Evolutionary conservation across 2,329 filamentous ascomycete species (phyloP).

Genomic region (Paracoccidioides lutzii): DNA sequence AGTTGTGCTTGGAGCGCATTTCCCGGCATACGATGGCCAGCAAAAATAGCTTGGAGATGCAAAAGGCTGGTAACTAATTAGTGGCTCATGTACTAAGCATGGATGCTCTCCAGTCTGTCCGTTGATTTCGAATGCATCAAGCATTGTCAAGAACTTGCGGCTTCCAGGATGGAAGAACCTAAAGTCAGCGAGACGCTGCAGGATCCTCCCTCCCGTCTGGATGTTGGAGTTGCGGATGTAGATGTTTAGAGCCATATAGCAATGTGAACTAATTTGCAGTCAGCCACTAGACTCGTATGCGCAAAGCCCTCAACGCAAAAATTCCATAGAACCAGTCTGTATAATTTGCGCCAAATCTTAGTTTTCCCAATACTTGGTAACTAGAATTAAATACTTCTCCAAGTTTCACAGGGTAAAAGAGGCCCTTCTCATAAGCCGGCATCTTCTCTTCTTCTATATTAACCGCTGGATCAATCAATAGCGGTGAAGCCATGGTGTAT

Average conservation of each 20-base stretch:
- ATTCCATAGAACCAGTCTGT: too few relatives aligned
- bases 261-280: too few relatives aligned
- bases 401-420: constrained; percentile 7
- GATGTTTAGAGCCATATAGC: constrained; percentile 6
- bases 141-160: constrained; percentile 3
- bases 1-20: constrained; percentile 4
- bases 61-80: constrained; percentile 1
- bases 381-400: constrained; percentile 5
- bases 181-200: neutral
- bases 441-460: constrained; percentile 8
- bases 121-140: constrained; percentile 3
- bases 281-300: too few relatives aligned
- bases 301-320: too few relatives aligned
- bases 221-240: neutral
- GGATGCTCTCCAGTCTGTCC: too few relatives aligned
- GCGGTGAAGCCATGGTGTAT: neutral
- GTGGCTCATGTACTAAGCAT: constrained; percentile 7
- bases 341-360: constrained; percentile 7
- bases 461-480: neutral
- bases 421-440: constrained; percentile 1
- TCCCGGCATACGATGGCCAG: neutral
- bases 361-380: constrained; percentile 7
- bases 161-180: constrained; percentile 5
- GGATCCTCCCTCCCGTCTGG: neutral
- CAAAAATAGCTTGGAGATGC: constrained; percentile 4